Conservation (phyloP, 2,329 filamentous ascomycete species). For the Aspergillus fructus region DNA sequence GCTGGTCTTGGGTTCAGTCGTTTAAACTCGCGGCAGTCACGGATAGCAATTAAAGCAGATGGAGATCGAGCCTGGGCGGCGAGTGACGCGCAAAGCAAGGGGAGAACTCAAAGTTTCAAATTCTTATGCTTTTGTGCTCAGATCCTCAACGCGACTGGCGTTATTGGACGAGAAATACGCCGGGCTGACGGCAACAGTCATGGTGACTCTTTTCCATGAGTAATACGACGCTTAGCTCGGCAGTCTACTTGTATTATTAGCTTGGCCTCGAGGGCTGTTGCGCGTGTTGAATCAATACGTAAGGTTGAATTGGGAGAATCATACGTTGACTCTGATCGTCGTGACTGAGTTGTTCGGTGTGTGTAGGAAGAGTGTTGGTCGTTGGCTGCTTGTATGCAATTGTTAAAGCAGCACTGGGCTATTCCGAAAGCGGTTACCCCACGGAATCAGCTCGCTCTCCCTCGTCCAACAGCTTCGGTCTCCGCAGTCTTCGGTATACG, state of each 20-base stretch:
- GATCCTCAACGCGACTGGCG: background rate
- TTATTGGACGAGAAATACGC: slow-evolving; percentile 6
- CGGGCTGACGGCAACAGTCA: background rate
- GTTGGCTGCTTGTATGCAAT: too few species aligned
- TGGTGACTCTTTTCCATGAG: background rate
- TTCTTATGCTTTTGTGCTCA: too few species aligned
- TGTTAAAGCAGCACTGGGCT: slow-evolving; percentile 5
- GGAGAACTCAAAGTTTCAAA: too few species aligned
- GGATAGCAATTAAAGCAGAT: background rate
- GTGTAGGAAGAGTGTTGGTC: too few species aligned
- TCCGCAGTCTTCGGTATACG: background rate
- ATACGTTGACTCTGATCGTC: background rate
- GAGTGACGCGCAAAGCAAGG: too few species aligned
- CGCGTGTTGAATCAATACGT: background rate
- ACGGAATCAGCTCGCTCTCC: background rate
- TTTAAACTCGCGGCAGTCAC: slow-evolving; percentile 1
- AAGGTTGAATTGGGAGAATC: background rate
- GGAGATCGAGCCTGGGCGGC: background rate
- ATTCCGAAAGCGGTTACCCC: slow-evolving; percentile 3
- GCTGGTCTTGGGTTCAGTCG: background rate
- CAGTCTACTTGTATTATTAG: background rate
- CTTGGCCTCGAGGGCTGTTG: too few species aligned
- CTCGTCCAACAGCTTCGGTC: background rate
- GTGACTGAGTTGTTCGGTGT: background rate
- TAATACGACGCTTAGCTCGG: slow-evolving; percentile 8